Evolutionary conservation across 2,329 filamentous ascomycete genomes (phyloP).

Genomic region (Exophiala spinifera): DNA sequence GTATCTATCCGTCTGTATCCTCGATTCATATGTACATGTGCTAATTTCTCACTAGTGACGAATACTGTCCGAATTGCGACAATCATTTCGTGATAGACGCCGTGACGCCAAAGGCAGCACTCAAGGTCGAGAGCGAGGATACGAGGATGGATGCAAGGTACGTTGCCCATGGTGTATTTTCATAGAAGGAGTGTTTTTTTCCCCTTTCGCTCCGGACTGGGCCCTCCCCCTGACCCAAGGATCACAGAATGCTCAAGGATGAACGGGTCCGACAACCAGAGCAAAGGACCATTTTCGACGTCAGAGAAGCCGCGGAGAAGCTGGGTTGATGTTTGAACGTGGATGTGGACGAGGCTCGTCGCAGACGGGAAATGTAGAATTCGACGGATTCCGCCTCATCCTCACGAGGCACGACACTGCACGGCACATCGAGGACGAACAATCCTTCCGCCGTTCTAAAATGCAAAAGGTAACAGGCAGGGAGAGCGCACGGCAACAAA

Average conservation of each 20-base stretch:
- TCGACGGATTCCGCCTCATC: too few species aligned
- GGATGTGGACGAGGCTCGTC: too few species aligned
- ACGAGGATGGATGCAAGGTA: slow-evolving; percentile 72
- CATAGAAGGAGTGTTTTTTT: too few species aligned
- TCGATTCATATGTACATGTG: too few species aligned
- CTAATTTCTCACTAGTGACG: slow-evolving; percentile 60
- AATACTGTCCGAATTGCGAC: slow-evolving; percentile 98
- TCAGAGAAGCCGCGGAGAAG: slow-evolving; percentile 69
- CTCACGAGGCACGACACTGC: too few species aligned
- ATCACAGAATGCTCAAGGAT: slow-evolving; percentile 77
- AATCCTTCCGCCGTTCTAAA: too few species aligned
- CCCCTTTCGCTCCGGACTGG: not conserved
- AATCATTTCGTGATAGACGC: slow-evolving; percentile 97
- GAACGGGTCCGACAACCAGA: slow-evolving; percentile 66
- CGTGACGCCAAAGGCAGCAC: slow-evolving; percentile 72
- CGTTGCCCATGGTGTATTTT: too few species aligned
- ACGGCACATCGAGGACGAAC: too few species aligned
- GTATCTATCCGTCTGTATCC: too few species aligned
- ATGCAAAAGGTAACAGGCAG: too few species aligned
- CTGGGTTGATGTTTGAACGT: slow-evolving; percentile 56
- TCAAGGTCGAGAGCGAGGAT: slow-evolving; percentile 90
- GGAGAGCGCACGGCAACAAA: too few species aligned
- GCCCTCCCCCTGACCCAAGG: not conserved
- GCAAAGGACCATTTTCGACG: slow-evolving; percentile 68
- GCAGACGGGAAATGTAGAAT: too few species aligned